Conservation (phyloP, 805 yeast species). For the Isabelozyma rhagii region DNA sequence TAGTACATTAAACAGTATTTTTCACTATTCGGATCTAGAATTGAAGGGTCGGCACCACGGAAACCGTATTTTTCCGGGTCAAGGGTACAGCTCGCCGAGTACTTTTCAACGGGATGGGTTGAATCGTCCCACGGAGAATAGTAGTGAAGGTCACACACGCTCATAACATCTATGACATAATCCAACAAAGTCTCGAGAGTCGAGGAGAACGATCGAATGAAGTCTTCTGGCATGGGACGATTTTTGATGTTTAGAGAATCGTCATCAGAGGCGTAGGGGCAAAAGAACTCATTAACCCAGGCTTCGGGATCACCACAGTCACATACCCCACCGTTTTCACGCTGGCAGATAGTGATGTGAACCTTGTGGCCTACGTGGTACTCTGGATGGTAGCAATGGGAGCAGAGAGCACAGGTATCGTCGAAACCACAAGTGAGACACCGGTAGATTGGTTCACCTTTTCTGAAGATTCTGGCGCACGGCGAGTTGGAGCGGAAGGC, state of each 20-base stretch:
- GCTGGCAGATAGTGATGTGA: conserved; percentile 56
- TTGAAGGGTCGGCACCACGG: conserved; percentile 33
- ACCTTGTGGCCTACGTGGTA: conserved; percentile 74
- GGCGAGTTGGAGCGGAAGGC: conserved; percentile 61
- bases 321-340: conserved; percentile 77
- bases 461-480: conserved; percentile 67
- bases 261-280: conserved; percentile 34
- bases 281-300: conserved; percentile 55
- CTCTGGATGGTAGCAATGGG: conserved; percentile 66
- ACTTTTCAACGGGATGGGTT: conserved; percentile 19
- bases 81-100: conserved; percentile 29
- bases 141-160: conserved; percentile 44
- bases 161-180: conserved; percentile 59
- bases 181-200: conserved; percentile 53
- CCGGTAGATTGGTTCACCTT: conserved; percentile 80
- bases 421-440: conserved; percentile 76
- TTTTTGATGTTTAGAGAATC: conserved; percentile 3
- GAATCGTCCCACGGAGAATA: conserved; percentile 22
- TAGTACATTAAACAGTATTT: conserved; percentile 60
- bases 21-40: conserved; percentile 34
- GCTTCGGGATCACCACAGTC: conserved; percentile 92
- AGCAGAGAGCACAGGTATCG: conserved; percentile 82
- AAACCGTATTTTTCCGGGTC: conserved; percentile 43
- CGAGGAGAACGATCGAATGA: conserved; percentile 31
- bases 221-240: conserved; percentile 39